Evolutionary conservation across 495 filamentous ascomycete species (phyloP), one percentile per base, ranked within the genome.

Genomic region (Durotheca rogersii): DNA sequence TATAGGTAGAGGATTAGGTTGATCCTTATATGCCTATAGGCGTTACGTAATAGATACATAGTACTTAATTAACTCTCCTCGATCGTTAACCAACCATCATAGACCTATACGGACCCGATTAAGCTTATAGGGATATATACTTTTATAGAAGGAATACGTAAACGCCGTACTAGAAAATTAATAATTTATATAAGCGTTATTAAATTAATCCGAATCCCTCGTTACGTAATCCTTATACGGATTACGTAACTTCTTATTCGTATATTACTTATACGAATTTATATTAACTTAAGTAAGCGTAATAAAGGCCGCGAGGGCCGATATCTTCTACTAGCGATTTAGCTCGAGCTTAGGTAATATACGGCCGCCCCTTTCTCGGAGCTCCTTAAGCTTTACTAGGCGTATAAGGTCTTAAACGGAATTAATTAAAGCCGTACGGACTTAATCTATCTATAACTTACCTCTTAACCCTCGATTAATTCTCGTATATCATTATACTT

Each of bases 131-230:
- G n/a, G n/a, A n/a, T n/a, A n/a, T n/a, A n/a, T 20, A 41, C 38
- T 18, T 27, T 41, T 18, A 20, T 51, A 47, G 12, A 47, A 47
- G 14, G 43, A 47, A 15, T 33, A 47, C 11, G 15, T 7, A 5
- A 33, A 27, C 10, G 46, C 34, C 2, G 46, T 40, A 17, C 46
- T 49, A 1, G 46, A 41, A 27, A 49, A 49, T 12, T 49, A 36
- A 6, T 32, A 49, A 40, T 49, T 49, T 2, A n/a, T 27, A 29
- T 33, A 47, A 18, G 43, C 43, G n/a, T 33, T 23, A n/a, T 37
- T 47, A 19, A 47, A 47, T 1, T 27, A 5, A 1, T 17, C 4
- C 11, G 19, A 7, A 1, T 33, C 33, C 5, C 34, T 35, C 3
- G 34, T 27, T 1, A 47, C 17, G 32, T 35, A 47, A 7, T 30